These are phyloP conservation scores for Pythium brassicae DNA, from an alignment of 352 stramenopile genomes.

Conservation along the genomic window DNA sequence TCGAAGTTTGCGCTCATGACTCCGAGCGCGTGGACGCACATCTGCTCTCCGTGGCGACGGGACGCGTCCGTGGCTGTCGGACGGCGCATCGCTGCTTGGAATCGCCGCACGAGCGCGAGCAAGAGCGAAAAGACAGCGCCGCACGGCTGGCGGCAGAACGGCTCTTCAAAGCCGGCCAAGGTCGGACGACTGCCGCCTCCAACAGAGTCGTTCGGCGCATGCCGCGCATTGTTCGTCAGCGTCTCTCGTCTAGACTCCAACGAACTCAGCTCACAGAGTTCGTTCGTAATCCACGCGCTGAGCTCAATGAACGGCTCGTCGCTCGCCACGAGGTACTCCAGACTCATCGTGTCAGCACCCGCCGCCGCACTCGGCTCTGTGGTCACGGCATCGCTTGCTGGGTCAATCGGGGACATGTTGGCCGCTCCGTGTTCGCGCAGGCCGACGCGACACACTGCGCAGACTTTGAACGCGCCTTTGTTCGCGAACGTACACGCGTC, in stretches of 20 bases:
- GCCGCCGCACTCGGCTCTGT: neutral
- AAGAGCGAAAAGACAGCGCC: constrained; percentile 48
- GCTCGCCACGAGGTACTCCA: constrained; percentile 4
- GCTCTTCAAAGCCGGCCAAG: constrained; percentile 58
- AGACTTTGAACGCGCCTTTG: constrained; percentile 47
- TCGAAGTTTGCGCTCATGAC: constrained; percentile 66
- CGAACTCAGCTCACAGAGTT: constrained; percentile 10
- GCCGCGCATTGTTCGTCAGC: neutral
- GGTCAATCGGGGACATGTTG: no score
- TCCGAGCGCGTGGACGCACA: constrained; percentile 37
- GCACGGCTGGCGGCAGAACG: constrained; percentile 68
- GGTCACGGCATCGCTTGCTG: neutral
- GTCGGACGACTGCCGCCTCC: constrained; percentile 1
- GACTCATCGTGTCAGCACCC: neutral
- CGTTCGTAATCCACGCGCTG: constrained; percentile 16
- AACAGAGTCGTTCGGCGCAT: neutral
- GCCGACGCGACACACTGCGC: constrained; percentile 41
- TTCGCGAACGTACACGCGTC: constrained; percentile 63
- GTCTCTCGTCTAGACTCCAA: constrained; percentile 7
- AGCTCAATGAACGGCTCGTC: constrained; percentile 15
- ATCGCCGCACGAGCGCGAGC: constrained; percentile 42
- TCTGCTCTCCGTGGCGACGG: neutral
- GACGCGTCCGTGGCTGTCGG: neutral
- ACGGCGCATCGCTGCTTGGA: constrained; percentile 10
- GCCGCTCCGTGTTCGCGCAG: constrained; percentile 9